Conservation (phyloP, 2,329 filamentous ascomycete species). For the Orbilia blumenaviensis region DNA sequence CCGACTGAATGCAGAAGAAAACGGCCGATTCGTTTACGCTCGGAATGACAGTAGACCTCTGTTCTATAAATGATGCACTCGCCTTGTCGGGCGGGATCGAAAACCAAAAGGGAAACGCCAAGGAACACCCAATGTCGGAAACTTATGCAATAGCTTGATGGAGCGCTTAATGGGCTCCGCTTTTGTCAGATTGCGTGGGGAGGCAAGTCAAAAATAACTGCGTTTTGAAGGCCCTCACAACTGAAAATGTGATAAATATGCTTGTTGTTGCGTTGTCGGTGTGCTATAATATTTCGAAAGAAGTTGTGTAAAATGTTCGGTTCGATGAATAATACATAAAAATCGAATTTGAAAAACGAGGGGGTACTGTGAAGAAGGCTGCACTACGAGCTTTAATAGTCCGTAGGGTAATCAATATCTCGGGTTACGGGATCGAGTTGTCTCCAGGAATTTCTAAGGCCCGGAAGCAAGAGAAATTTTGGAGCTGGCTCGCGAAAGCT, state of each 20-base stretch:
- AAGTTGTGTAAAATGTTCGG: slow-evolving; percentile 38
- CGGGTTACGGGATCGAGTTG: neutral
- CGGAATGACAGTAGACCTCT: slow-evolving; percentile 5
- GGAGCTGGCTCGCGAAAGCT: slow-evolving; percentile 7
- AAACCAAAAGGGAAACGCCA: slow-evolving; percentile 30
- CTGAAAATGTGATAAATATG: slow-evolving; percentile 33
- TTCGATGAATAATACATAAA: slow-evolving; percentile 54
- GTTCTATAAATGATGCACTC: slow-evolving; percentile 16
- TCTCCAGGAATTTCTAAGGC: neutral
- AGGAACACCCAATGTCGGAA: slow-evolving; percentile 38
- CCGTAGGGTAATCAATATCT: neutral
- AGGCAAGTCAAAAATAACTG: slow-evolving; percentile 18
- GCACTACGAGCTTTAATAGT: neutral
- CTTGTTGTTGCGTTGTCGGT: slow-evolving; percentile 34
- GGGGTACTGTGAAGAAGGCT: neutral
- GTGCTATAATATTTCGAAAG: slow-evolving; percentile 53
- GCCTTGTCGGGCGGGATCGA: slow-evolving; percentile 36
- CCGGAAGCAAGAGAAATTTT: slow-evolving; percentile 12
- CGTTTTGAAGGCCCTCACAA: slow-evolving; percentile 17
- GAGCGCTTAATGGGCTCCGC: slow-evolving; percentile 1
- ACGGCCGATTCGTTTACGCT: slow-evolving; percentile 22
- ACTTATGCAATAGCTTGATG: slow-evolving; percentile 39
- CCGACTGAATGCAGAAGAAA: slow-evolving; percentile 32
- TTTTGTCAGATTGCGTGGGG: neutral
- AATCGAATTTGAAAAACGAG: slow-evolving; percentile 15